Base-by-base conservation (phyloP, 2,329 filamentous ascomycete genomes). In the Aspergillus calidoustus region DNA sequence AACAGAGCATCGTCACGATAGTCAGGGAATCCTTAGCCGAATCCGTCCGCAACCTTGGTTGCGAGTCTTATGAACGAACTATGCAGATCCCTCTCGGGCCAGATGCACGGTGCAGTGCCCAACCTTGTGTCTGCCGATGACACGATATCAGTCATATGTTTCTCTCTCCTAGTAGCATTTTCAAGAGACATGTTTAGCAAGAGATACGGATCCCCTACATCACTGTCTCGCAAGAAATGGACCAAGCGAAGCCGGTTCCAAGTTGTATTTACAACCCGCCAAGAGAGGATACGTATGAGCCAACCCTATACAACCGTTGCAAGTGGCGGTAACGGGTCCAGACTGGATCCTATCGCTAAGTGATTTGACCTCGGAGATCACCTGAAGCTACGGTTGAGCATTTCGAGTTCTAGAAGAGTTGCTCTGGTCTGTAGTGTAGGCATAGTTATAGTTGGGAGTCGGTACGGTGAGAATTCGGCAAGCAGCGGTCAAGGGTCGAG, bases 101-200 rank as follows among this genome's bases (percentile, higher is more conserved):
- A 43, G 38, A 50, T 51, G 55, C 55, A 57, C 47, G 48, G 46
- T 19, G 25, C 23, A 52, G 55, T 57, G 55, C 55, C 55, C 55
- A 57, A 57, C 48, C 38, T 44, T 50, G n/a, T 23, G 30, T 52
- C 48, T 52, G 22, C 41, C 54, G 19, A 28, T 49, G 22, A 19
- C 43, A 52, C 23, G 30, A 51, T 41, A 38, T 41, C 46, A 3
- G 55, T 46, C 55, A 57, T 52, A 48, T 28, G 34, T 15, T 41
- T 41, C 34, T 41, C 9, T 44, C n/a, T 25, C 3, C 13, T 55
- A 7, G 8, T 6, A 31, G 43, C 25, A 23, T 19, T 13, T 44
- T 15, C 23, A 44, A 54, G 38, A 38, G 25, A 54, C 23, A 22
- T 43, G 17, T n/a, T 38, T 17, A 13, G 34, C 22, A 28, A 28